Percentiles rank a stretch among this genome's conserved stretches.
These are phyloP conservation scores for Vaucheria bursata DNA, from an alignment of 352 stramenopile genomes.

Conservation along the genomic window DNA sequence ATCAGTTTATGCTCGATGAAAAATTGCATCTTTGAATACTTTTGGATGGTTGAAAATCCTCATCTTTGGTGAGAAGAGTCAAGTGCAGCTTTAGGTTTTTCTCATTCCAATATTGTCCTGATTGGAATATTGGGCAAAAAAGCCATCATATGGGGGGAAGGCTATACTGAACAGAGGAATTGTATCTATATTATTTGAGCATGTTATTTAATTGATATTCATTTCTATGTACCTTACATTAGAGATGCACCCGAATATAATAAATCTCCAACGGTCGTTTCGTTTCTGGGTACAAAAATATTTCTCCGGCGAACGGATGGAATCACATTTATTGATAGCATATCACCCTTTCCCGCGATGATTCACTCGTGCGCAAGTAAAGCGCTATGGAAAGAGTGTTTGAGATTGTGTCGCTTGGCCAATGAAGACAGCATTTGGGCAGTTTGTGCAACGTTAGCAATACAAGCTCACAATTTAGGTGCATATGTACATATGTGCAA, in stretches of 20 bases:
- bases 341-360: constrained; percentile 68
- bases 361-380: constrained; percentile 70
- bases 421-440: constrained; percentile 77
- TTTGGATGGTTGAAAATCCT: too few relatives aligned
- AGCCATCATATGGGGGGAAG: too few relatives aligned
- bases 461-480: constrained; percentile 69
- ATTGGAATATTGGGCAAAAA: too few relatives aligned
- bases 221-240: background rate
- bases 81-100: too few relatives aligned
- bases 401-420: constrained; percentile 70
- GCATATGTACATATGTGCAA: too few relatives aligned
- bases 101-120: too few relatives aligned
- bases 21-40: too few relatives aligned
- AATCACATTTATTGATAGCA: constrained; percentile 63
- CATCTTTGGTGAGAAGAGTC: too few relatives aligned
- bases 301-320: constrained; percentile 72
- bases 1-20: too few relatives aligned
- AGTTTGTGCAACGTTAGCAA: constrained; percentile 73
- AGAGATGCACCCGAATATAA: constrained; percentile 62
- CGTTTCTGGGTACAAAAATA: constrained; percentile 70
- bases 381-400: constrained; percentile 76
- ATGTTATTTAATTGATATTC: too few relatives aligned
- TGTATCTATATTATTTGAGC: too few relatives aligned
- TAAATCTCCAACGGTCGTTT: constrained; percentile 61
- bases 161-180: too few relatives aligned